phyloP scores from a whole-genome alignment of 345 rosid species.

The Brassica juncea region DNA sequence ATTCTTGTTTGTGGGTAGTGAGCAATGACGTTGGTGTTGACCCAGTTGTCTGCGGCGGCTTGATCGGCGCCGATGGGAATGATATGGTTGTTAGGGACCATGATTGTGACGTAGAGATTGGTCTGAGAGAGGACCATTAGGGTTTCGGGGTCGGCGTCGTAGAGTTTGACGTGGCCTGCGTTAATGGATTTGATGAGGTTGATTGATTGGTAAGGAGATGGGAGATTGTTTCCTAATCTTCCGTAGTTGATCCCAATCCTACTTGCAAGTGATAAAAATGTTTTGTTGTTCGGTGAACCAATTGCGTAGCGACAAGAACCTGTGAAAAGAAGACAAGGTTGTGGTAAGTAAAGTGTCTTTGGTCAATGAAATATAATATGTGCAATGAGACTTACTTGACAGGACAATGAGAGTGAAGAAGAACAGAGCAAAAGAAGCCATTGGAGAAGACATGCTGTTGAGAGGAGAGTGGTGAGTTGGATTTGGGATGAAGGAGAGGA shows the following conservation, averaged over 20 bases:
- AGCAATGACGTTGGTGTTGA: constrained; percentile 49
- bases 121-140: constrained; percentile 53
- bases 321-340: constrained; percentile 10
- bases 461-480: constrained; percentile 20
- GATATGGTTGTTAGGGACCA: constrained; percentile 66
- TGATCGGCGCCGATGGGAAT: constrained; percentile 49
- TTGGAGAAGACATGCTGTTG: constrained; percentile 3
- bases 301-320: constrained; percentile 26
- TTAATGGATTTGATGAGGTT: constrained; percentile 50
- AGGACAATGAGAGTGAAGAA: constrained; percentile 29
- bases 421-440: constrained; percentile 32
- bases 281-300: constrained; percentile 13
- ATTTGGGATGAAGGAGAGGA: constrained; percentile 13
- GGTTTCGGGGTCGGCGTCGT: constrained; percentile 62
- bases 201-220: constrained; percentile 54
- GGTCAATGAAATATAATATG: neutral
- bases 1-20: constrained; percentile 58
- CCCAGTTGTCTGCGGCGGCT: constrained; percentile 51
- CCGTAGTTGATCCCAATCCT: constrained; percentile 43
- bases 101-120: constrained; percentile 53
- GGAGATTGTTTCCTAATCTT: constrained; percentile 49
- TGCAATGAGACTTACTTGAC: constrained; percentile 35
- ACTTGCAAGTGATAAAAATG: constrained; percentile 19
- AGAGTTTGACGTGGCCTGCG: constrained; percentile 60
- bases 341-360: constrained; percentile 1